Evolutionary conservation across 2,329 filamentous ascomycete species (phyloP).

Genomic region (Hymenoscyphus occultus): DNA sequence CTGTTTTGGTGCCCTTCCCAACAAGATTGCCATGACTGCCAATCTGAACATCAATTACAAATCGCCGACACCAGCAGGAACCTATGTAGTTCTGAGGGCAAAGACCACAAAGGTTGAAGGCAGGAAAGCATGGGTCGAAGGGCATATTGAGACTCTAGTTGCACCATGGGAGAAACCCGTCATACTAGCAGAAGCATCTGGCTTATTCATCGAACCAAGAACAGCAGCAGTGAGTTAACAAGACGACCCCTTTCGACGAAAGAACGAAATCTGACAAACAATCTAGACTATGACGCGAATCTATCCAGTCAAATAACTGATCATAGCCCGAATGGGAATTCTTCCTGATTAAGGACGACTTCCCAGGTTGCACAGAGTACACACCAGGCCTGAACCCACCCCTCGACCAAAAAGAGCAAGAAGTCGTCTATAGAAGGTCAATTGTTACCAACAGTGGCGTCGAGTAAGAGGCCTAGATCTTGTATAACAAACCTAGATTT

Average conservation of each 20-base stretch:
- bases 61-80: constrained; percentile 70
- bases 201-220: constrained; percentile 84
- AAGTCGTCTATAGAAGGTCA: not conserved
- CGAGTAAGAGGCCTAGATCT: constrained; percentile 13
- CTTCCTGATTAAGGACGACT: not conserved
- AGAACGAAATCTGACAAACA: not conserved
- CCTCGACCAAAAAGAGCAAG: not conserved
- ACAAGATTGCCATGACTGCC: constrained; percentile 82
- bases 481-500: constrained; percentile 14
- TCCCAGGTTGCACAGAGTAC: not conserved
- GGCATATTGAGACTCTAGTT: constrained; percentile 75
- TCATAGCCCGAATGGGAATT: not conserved
- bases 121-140: constrained; percentile 91
- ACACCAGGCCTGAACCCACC: not conserved
- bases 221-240: constrained; percentile 55
- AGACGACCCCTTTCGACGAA: not conserved
- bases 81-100: constrained; percentile 74
- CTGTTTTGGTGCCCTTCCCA: constrained; percentile 83
- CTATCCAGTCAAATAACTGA: constrained; percentile 22
- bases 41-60: constrained; percentile 81
- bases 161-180: constrained; percentile 59
- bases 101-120: constrained; percentile 84
- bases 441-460: constrained; percentile 3
- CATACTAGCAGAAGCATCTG: constrained; percentile 77
- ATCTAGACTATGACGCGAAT: constrained; percentile 27